Base-by-base conservation (phyloP, 495 filamentous ascomycete species). In the Lasiosphaeria miniovina region DNA sequence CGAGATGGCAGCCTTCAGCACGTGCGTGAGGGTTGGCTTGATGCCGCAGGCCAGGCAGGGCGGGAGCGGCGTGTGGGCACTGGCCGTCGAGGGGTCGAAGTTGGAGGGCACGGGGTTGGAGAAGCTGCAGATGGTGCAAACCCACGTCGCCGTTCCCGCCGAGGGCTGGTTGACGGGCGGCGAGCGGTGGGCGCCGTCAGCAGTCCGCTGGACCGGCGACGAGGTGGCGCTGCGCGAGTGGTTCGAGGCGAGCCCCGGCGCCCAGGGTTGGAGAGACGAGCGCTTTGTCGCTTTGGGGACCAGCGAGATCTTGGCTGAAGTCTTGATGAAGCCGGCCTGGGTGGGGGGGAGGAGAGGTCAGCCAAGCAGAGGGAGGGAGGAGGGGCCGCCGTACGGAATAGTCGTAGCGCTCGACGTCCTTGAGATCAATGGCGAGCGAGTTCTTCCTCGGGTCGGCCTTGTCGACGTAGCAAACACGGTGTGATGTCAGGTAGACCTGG, bases 121-220 rank as follows among this genome's bases (percentile, higher is more conserved):
- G 69, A 96, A 93, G 49, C 90, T 91, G 75, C 94, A 98, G 68
- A 98, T 98, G 3, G 90, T 88, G 76, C 95, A 98, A 49, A 98
- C 86, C 94, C 94, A 98, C n/a, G 93, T 96, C 4, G 89, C 92
- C 57, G 78, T 79, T 66, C 79, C 85, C 8, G 75, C 67, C 43
- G 80, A 70, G 6, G 78, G 57, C 10, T 78, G 71, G 4, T 81
- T 77, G 36, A 82, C 71, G 9, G 75, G 75, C 33, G 83, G 73
- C 6, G 77, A 69, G 15, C 80, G 72, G 46, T 78, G 69, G 6
- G 82, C 72, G 35, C 80, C 80, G 9, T 82, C 81, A 24, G 24
- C 24, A 15, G 74, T 68, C 46, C 75, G 71, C 31, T 80, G 78
- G 33, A 75, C 70, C 36, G 81, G 77, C 2, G 84, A 81, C 14